Base-by-base conservation (phyloP, 805 yeast species). In the Wickerhamiella domercqiae region DNA sequence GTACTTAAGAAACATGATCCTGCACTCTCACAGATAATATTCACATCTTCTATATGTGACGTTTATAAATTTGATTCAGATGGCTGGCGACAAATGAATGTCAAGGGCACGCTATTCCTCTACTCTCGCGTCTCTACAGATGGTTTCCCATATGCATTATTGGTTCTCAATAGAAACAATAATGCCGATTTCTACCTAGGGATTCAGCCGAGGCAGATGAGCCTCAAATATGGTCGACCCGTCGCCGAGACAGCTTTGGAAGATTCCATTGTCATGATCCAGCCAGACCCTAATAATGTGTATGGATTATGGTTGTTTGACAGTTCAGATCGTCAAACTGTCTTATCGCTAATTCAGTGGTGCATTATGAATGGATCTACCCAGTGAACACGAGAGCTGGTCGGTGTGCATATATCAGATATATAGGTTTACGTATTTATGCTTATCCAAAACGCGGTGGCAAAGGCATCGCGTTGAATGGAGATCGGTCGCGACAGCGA, bases 41-140 rank as follows among this genome's bases (percentile, higher is more conserved):
- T 50, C 44, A 50, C 57, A n/a, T 57, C 64, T 5, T 46, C 64
- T 2, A 59, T 61, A 21, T 61, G 66, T 42, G 60, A 57, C 20
- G 59, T 61, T 7, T 62, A 62, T 48, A 47, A 56, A 44, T 62
- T 54, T 45, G 51, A 56, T 34, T 32, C 43, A 3, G 53, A 51
- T 15, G 53, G 51, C 39, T 61, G 66, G 66, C 60, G 57, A 29
- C 61, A 59, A 46, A 42, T 50, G 20, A 45, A 57, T 37, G 54
- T 53, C 38, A 61, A 59, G 41, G 66, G 66, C 11, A 50, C 62
- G 2, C 34, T 62, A 35, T 60, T 62, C 39, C 49, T 61, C 4
- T 61, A 61, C 42, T 56, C 62, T 3, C 47, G 66, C 3, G 40
- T 36, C 15, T 42, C 54, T 29, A 33, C 46, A 9, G 49, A 51